Evolutionary conservation across 2,329 filamentous ascomycete genomes (phyloP), one percentile per base, ranked within the genome.

Genomic region (Pezicula rhizophila): DNA sequence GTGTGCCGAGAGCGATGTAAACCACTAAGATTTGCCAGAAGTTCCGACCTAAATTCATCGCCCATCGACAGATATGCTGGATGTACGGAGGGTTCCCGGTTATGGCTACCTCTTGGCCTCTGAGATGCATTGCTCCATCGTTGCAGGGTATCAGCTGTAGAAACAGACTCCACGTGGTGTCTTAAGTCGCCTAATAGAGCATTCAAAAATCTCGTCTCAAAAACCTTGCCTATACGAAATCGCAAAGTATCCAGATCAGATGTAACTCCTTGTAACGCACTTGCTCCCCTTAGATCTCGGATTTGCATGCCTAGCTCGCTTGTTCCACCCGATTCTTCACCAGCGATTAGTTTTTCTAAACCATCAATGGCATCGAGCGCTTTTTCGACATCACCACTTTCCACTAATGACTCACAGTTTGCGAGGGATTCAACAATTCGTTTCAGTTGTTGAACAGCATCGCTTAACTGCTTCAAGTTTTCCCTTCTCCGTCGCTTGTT

Each of bases 1-100:
- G 92, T 86, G 60, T 93, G 84, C 54, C 84, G 85, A 20, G 90
- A 87, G 43, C 88, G 79, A 54, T 89, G 83, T n/a, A 99, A 70
- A 0, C 93, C 92, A 31, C 79, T 76, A 50, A 99, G 75, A 55
- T 84, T 84, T 2, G 83, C 76, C 48, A 84, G 73, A 3, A 99
- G 71, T 51, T 85, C 78, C 8, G 78, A 71, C 42, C 91, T 85
- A 28, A 97, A 75, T 28, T 79, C 75, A 8, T 86, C 79, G 41
- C 83, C 85, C 28, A 85, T 81, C 25, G 80, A 76, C 62, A 96
- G 76, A 68, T 96, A 99, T 3, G 85, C 78, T 1, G 92, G 91
- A 46, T 87, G 82, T 31, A 76, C 74, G 0, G 86, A 87, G 15
- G 85, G 76, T 42, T 83, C 80, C 52, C 85, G 77, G 46, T 76